phyloP scores from a whole-genome alignment of 164 flowering plant species.

The Amborella trichopoda region DNA sequence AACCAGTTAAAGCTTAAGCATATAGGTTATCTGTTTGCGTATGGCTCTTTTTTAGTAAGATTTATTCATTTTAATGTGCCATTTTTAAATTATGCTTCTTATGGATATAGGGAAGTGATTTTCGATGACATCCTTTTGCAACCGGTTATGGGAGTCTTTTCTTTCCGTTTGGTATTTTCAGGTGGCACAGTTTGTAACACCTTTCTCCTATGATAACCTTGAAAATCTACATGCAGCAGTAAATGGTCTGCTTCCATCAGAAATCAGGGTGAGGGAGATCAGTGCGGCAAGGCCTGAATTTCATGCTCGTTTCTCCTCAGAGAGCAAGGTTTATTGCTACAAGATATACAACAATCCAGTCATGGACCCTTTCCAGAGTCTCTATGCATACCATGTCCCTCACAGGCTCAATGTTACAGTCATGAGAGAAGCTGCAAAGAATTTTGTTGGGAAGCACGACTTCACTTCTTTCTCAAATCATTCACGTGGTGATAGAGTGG shows the following conservation, averaged over 20 bases:
- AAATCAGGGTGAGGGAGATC: constrained; percentile 74
- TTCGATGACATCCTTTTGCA: no score
- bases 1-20: no score
- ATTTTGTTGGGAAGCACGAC: constrained; percentile 74
- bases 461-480: constrained; percentile 78
- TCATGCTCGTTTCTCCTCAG: constrained; percentile 82
- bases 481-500: constrained; percentile 37
- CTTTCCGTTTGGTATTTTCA: no score
- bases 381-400: constrained; percentile 46
- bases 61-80: no score
- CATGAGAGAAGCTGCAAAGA: constrained; percentile 71
- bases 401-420: constrained; percentile 50
- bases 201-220: constrained; percentile 64
- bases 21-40: no score
- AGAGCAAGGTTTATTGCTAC: constrained; percentile 71
- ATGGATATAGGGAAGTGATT: no score
- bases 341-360: constrained; percentile 59
- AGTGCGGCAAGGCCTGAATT: constrained; percentile 73
- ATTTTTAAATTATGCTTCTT: no score
- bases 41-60: no score
- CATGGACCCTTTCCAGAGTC: constrained; percentile 83
- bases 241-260: constrained; percentile 79
- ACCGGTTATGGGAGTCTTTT: no score
- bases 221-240: constrained; percentile 65
- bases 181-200: constrained; percentile 93